Percentiles rank a stretch among this genome's conserved stretches.
phyloP scores from a whole-genome alignment of 139 green algal genomes.

The Chlamydomonas incerta region DNA sequence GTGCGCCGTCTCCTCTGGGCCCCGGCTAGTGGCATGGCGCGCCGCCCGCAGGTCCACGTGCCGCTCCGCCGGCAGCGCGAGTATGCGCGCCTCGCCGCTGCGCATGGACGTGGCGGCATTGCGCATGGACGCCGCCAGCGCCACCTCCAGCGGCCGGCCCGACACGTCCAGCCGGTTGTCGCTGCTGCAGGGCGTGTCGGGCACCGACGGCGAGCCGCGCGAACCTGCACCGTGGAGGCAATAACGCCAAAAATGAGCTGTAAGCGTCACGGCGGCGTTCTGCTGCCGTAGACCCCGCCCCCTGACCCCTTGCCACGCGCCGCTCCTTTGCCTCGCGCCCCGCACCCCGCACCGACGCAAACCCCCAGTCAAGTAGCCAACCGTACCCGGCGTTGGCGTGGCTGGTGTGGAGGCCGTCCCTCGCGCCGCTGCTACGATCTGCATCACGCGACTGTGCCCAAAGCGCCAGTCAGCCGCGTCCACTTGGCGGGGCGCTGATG shows the following conservation, averaged over 20 bases:
- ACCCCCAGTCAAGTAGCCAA: no score
- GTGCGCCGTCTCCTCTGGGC: constrained; percentile 13
- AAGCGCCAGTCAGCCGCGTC: constrained; percentile 19
- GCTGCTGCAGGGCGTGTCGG: neutral
- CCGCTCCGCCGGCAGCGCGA: constrained; percentile 9
- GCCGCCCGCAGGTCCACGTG: neutral
- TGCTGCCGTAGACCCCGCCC: neutral
- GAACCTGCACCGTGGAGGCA: no score
- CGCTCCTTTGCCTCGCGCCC: no score
- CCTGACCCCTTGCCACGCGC: neutral
- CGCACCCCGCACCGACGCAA: no score
- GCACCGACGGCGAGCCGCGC: no score
- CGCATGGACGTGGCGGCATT: neutral
- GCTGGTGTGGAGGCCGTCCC: neutral
- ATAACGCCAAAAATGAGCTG: no score
- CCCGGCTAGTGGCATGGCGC: neutral
- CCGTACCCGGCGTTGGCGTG: no score
- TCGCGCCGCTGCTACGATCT: neutral
- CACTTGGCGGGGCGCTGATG: neutral
- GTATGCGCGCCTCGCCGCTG: constrained; percentile 3
- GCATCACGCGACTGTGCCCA: neutral
- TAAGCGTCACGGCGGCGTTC: no score
- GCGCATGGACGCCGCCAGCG: neutral
- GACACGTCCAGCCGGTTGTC: constrained; percentile 1
- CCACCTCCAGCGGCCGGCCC: constrained; percentile 13